Evolutionary conservation across 179 eudicot genomes (phyloP), one percentile per base, ranked within the genome.

Genomic region (Amaranthus tricolor): DNA sequence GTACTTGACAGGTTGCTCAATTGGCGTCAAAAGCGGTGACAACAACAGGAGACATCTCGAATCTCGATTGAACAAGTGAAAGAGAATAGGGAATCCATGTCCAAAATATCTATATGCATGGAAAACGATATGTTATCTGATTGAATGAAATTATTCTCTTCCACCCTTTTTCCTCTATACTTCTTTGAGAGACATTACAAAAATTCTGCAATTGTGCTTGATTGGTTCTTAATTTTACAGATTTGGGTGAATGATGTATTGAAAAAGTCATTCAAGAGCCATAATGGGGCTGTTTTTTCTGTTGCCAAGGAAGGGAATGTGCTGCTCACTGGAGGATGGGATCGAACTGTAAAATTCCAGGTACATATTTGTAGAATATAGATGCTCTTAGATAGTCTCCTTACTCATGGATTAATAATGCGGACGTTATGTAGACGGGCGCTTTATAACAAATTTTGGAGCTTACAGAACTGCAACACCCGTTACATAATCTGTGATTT

Each of bases 291-390:
- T 21, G 75, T 86, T 52, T 87, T 95, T 71, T 81, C 99, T 31
- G 78, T 88, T 72, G 70, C 78, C 62, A 83, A 85, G 89, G 85
- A 88, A 73, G 92, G 81, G 11, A 86, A 77, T 72, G 84, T 88
- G 92, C 74, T 95, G 49, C 88, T 90, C 79, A 84, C 89, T 12
- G 97, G 97, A 65, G 99, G 97, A 60, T 90, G 91, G 96, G 91
- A 89, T 84, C 91, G 78, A 81, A 87, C 77, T 31, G 78, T 95
- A 52, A 86, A 76, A 60, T 81, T 95, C 43, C 96, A 90, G 95
- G 98, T 94, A 83, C 40, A 31, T 24, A 53, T 52, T 12, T 21
- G 0, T 24, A 48, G 15, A 16, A 9, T 6, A 5, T 7, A 48
- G 40, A 7, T 66, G 44, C 40, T 60, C 14, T 3, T 49, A 10